Base-by-base conservation (phyloP, 1,284 basidiomycete species). In the Apiotrichum veenhuisii region DNA sequence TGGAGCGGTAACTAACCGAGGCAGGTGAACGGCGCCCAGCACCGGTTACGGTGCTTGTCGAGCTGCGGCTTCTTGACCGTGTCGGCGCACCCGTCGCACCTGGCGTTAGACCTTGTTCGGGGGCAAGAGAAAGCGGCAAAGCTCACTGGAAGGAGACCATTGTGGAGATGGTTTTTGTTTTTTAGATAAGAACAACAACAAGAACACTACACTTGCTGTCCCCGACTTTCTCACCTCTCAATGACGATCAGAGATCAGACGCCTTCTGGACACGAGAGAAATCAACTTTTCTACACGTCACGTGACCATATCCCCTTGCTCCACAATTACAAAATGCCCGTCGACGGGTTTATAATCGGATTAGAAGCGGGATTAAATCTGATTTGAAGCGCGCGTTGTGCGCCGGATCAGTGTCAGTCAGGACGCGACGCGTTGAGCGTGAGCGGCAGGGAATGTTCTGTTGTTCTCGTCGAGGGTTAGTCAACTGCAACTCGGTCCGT, bases 11-110 rank as follows among this genome's bases (percentile, higher is more conserved):
- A 58, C 76, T 53, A 54, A 77, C 69, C 75, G 58, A 94, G 85
- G 73, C 91, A 94, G 64, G 89, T 90, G 69, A 91, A 90, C 5
- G 85, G 82, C 2, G 84, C 72, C 65, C 74, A 73, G 61, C 79
- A 80, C 54, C 75, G 67, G 44, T 69, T 63, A n/a, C 72, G 63
- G 62, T 79, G 77, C 65, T 78, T 75, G 65, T 86, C 78, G 12
- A 76, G 82, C 74, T 93, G 92, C 10, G 91, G 91, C 73, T 95
- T 95, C 77, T 92, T 95, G 38, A 94, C 85, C 10, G 89, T 86
- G 65, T 94, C 91, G 51, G 82, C 79, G 75, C 91, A 93, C 38
- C 80, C 80, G 64, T 83, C 82, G 64, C 82, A 83, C 67, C 82
- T 82, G 62, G 8, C 9, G 43, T 54, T 37, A 59, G 48, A n/a